Evolutionary conservation across 495 filamentous ascomycete genomes (phyloP).

Genomic region (Astrocystis sublimbata): DNA sequence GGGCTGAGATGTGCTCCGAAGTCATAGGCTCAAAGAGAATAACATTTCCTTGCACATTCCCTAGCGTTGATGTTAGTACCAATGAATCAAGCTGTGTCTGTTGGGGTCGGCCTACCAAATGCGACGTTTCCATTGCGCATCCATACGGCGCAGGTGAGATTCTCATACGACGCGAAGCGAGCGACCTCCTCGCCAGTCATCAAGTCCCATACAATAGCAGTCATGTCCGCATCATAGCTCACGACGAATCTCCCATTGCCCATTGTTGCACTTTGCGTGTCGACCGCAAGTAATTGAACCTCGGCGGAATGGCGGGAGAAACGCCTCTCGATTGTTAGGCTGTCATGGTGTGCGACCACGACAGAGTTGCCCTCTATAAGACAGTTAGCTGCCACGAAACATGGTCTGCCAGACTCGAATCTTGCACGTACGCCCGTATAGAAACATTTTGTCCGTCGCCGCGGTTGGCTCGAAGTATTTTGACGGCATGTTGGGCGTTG

Average conservation of each 20-base stretch:
- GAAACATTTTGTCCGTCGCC: conserved; percentile 81
- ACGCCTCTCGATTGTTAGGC: conserved; percentile 80
- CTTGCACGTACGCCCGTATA: conserved; percentile 63
- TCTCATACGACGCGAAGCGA: conserved; percentile 86
- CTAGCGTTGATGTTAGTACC: conserved; percentile 45
- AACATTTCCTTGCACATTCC: conserved; percentile 87
- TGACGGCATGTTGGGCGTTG: conserved; percentile 53
- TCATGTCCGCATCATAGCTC: conserved; percentile 89
- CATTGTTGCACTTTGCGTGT: conserved; percentile 87
- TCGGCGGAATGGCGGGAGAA: conserved; percentile 85
- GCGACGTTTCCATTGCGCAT: conserved; percentile 98
- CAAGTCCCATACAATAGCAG: conserved; percentile 95
- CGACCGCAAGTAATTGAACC: conserved; percentile 78
- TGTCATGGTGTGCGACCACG: conserved; percentile 87
- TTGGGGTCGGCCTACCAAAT: conserved; percentile 65
- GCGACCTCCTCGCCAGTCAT: conserved; percentile 89
- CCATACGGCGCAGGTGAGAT: conserved; percentile 82
- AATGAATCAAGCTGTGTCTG: conserved; percentile 9
- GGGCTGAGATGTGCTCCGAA: conserved; percentile 87
- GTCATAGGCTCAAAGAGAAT: conserved; percentile 93
- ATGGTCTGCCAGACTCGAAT: background rate
- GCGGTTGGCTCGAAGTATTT: conserved; percentile 79
- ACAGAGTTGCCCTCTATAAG: conserved; percentile 64
- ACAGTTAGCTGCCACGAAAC: conserved; percentile 8
- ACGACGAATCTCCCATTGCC: conserved; percentile 84